A percentile compares a stretch with the other conserved stretches of the same genome.
Evolutionary conservation across 805 yeast genomes (phyloP).

Genomic region (Clavispora asparagi): DNA sequence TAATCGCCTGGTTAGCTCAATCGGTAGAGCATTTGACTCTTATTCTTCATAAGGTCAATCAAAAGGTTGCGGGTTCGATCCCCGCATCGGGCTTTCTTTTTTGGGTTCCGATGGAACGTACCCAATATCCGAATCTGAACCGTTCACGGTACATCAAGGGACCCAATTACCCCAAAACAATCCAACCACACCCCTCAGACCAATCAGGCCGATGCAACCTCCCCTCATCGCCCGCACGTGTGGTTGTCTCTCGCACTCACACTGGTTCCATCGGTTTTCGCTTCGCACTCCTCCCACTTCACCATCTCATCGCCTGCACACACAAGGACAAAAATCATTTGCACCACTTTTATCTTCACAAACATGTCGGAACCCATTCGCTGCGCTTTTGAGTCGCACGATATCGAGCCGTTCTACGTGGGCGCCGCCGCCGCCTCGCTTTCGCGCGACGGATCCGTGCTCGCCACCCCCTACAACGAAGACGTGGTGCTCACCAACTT

Average conservation of each 20-base stretch:
- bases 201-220: too few species aligned
- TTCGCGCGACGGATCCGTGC: constrained; percentile 51
- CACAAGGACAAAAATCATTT: neutral
- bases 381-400: constrained; percentile 16
- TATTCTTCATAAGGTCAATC: neutral
- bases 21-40: neutral
- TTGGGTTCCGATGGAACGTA: too few species aligned
- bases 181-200: too few species aligned
- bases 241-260: too few species aligned
- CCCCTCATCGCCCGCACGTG: too few species aligned
- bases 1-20: neutral
- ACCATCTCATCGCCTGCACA: constrained; percentile 16
- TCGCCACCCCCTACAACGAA: constrained; percentile 80
- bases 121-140: too few species aligned
- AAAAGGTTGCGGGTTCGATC: neutral
- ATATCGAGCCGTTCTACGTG: constrained; percentile 77
- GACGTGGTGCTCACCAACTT: constrained; percentile 69
- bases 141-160: too few species aligned
- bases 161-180: too few species aligned
- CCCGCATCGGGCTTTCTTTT: constrained; percentile 3
- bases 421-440: constrained; percentile 78
- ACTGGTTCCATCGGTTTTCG: too few species aligned
- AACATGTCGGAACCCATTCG: constrained; percentile 15
- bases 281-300: neutral
- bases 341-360: neutral